phyloP scores from a whole-genome alignment of 768 basidiomycete species.

The Amanita subjunquillea region DNA sequence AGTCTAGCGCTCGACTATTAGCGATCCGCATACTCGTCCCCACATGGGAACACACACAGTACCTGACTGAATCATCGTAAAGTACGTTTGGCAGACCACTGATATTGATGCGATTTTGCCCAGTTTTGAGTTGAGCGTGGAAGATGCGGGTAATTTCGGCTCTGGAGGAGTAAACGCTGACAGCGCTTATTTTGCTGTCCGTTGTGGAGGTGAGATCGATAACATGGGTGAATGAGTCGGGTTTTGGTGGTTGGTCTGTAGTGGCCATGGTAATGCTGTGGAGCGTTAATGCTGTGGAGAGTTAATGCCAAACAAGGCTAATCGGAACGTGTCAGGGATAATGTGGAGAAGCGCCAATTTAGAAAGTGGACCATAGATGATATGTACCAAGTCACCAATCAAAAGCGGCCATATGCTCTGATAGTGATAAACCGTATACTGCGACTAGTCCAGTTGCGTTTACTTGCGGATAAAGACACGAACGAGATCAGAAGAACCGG shows the following conservation, averaged over 20 bases:
- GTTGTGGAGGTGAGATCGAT: slow-evolving; percentile 16
- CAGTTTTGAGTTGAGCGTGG: slow-evolving; percentile 19
- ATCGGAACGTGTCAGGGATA: too few species aligned
- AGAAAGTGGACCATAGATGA: too few species aligned
- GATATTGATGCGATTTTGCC: slow-evolving; percentile 30
- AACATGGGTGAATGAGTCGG: slow-evolving; percentile 1
- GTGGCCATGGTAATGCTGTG: neutral
- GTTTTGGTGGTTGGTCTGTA: slow-evolving; percentile 3
- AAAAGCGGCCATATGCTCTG: too few species aligned
- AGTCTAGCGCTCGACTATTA: neutral
- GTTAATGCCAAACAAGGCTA: too few species aligned
- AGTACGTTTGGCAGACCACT: slow-evolving; percentile 25
- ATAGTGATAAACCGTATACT: too few species aligned
- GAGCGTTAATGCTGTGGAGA: too few species aligned
- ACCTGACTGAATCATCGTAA: slow-evolving; percentile 30
- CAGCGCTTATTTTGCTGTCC: slow-evolving; percentile 22
- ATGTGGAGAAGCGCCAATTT: too few species aligned
- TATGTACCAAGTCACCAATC: too few species aligned
- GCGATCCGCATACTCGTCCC: neutral
- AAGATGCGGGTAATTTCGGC: slow-evolving; percentile 29
- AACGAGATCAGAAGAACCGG: too few species aligned
- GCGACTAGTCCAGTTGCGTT: too few species aligned
- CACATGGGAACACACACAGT: slow-evolving; percentile 1
- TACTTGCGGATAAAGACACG: too few species aligned
- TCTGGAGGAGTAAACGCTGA: slow-evolving; percentile 23